Evolutionary conservation across 768 basidiomycete genomes (phyloP).

Genomic region (Filobasidium floriforme): DNA sequence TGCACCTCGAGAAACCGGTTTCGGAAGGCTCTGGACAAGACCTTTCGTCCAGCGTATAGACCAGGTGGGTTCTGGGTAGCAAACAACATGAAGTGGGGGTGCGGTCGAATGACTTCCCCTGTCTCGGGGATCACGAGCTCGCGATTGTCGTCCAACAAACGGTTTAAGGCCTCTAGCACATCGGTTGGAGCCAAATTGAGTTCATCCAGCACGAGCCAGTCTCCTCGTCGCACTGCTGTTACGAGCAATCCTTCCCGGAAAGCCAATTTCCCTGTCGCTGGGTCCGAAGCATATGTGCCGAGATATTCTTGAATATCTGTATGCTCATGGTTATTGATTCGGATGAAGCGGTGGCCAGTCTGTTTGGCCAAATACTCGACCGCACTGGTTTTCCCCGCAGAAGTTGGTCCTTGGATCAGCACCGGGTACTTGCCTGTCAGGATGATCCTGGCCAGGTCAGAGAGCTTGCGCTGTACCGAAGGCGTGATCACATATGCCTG

Average conservation of each 20-base stretch:
- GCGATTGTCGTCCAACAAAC: slow-evolving; percentile 92
- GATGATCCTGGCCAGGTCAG: slow-evolving; percentile 86
- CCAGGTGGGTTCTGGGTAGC: slow-evolving; percentile 98
- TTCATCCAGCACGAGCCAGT: slow-evolving; percentile 98
- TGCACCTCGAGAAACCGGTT: slow-evolving; percentile 97
- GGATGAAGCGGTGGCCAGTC: slow-evolving; percentile 89
- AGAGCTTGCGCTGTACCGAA: slow-evolving; percentile 87
- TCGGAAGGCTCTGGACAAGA: slow-evolving; percentile 88
- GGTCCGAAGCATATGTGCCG: slow-evolving; percentile 91
- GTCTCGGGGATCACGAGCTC: slow-evolving; percentile 94
- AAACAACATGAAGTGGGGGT: slow-evolving; percentile 94
- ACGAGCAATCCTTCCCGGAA: slow-evolving; percentile 93
- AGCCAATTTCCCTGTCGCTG: slow-evolving; percentile 80
- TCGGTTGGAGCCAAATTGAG: slow-evolving; percentile 96
- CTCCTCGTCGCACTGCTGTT: slow-evolving; percentile 77
- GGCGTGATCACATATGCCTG: slow-evolving; percentile 85
- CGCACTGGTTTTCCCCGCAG: slow-evolving; percentile 93
- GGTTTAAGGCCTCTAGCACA: slow-evolving; percentile 92
- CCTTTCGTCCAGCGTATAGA: slow-evolving; percentile 86
- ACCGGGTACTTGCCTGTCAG: slow-evolving; percentile 84
- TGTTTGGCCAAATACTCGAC: slow-evolving; percentile 88
- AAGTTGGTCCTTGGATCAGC: slow-evolving; percentile 94
- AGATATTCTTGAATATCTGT: slow-evolving; percentile 99
- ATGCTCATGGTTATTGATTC: slow-evolving; percentile 99
- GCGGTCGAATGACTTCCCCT: slow-evolving; percentile 84